Base-by-base conservation (phyloP, 495 filamentous ascomycete species). In the Aspergillus conjunctus region DNA sequence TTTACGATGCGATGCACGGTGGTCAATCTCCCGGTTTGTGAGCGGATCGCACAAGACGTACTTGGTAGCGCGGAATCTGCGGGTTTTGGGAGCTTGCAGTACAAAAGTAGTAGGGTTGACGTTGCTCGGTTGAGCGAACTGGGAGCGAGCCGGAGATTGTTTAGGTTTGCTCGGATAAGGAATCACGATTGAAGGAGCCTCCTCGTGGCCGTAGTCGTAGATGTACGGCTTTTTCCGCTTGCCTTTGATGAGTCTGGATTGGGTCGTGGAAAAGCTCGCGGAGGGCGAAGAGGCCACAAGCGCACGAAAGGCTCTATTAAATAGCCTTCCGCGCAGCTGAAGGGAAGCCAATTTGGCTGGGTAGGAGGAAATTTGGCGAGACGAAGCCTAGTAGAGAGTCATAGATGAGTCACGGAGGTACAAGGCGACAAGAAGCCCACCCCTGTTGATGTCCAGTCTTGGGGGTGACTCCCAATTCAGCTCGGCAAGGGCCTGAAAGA, bases 271-370 rank as follows among this genome's bases (percentile, higher is more conserved):
- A 43, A 56, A 54, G n/a, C 18, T 17, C 9, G 56, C 31, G 15
- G 34, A 43, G 18, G n/a, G 26, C 17, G 59, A 61, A 41, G 62
- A 49, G 56, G 54, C 50, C 49, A 62, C 43, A 63, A 61, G 34
- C 65, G 65, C 66, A 66, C 72, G 66, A 65, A 63, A 66, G 65
- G 68, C 66, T 51, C 63, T 71, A 61, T 61, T 54, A 62, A 71
- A 59, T 58, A 73, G 66, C 65, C 67, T 68, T 65, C 73, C 68
- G 68, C 69, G 61, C 56, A 68, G 61, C 22, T 54, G 61, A 62
- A 73, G 50, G 61, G 73, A 77, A 75, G 78, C 78, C 78, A 80
- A 79, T 58, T 70, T 80, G 75, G 64, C 67, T 72, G 61, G 22
- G 51, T 22, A 44, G 22, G 46, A 51, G 53, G 31, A 31, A 58